Percentiles rank a stretch among this genome's conserved stretches.
Evolutionary conservation across 495 filamentous ascomycete genomes (phyloP).

Genomic region (Patellaria atrata): DNA sequence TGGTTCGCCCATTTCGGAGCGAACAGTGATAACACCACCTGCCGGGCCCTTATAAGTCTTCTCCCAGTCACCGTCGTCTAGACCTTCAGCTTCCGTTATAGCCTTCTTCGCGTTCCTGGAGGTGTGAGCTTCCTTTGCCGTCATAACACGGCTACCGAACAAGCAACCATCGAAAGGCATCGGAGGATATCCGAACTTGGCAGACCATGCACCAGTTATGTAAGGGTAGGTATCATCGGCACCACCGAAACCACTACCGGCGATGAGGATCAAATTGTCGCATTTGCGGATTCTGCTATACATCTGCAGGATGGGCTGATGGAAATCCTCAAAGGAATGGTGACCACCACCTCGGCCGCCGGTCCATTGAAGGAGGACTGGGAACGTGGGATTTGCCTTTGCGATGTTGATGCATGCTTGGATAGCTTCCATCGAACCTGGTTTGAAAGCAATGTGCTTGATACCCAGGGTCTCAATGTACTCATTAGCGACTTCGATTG

Average conservation of each 20-base stretch:
- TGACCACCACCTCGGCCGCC: constrained; percentile 88
- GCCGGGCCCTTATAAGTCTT: constrained; percentile 87
- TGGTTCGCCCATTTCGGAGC: constrained; percentile 97
- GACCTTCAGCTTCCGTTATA: constrained; percentile 77
- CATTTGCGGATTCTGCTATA: constrained; percentile 71
- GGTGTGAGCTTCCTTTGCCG: constrained; percentile 86
- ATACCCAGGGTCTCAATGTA: constrained; percentile 89
- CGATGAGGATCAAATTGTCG: constrained; percentile 75
- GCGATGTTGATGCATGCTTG: constrained; percentile 86
- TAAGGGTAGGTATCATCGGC: constrained; percentile 89
- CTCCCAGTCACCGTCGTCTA: constrained; percentile 86
- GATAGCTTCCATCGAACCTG: constrained; percentile 78
- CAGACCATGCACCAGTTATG: constrained; percentile 76
- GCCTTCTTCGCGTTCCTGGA: constrained; percentile 88
- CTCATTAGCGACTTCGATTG: constrained; percentile 84
- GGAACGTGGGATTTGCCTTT: constrained; percentile 78
- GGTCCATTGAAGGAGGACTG: constrained; percentile 87
- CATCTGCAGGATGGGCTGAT: constrained; percentile 82
- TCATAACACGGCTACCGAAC: constrained; percentile 89
- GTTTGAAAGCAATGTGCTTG: constrained; percentile 92
- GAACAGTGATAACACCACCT: constrained; percentile 91
- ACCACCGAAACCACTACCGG: constrained; percentile 84
- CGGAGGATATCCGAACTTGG: constrained; percentile 68
- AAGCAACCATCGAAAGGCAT: constrained; percentile 91
- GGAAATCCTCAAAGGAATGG: constrained; percentile 92